Base-by-base conservation (phyloP, 768 basidiomycete species). In the Trametes gibbosa region DNA sequence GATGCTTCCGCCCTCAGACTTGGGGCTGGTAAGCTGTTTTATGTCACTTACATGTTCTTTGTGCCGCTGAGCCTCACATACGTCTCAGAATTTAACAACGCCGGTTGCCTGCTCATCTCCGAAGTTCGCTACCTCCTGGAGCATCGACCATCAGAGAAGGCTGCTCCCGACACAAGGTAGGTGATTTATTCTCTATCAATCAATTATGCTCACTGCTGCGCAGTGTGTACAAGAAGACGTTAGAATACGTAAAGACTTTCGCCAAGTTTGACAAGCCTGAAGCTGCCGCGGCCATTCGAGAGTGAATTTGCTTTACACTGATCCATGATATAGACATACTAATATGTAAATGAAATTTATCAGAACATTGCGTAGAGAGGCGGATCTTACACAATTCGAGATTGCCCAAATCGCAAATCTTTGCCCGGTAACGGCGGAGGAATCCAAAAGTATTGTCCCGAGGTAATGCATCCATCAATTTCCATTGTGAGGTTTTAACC, bases 331-430 rank as follows among this genome's bases (percentile, higher is more conserved):
- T 40, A 19, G 29, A 5, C 41, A 23, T 34, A 37, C 17, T 23
- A n/a, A 53, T 61, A 2, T 19, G 35, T 10, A 63, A 37, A 19
- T 3, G 9, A 21, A 32, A 47, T 5, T 49, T n/a, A 52, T 14
- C 40, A 27, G 63, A 6, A 90, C 89, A 1, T 74, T 95, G 7
- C 82, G 89, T 50, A 79, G 91, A 63, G 91, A 94, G 67, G 83
- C 86, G 0, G 84, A 84, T 2, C 70, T 96, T 39, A 92, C 92
- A 2, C 90, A 91, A 67, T 95, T 95, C 65, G 94, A 96, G 76
- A 90, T 90, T 4, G 92, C 93, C 2, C 94, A 96, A 69, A 90
- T 96, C 53, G 92, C 92, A 16, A 96, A 96, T 67, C 73, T 96
- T 54, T 93, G 91, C 68, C 94, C 94, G 14, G 90, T 86, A 40